Evolutionary conservation across 257 asterid species (phyloP), one percentile per base, ranked within the genome.

Genomic region (Nemophila menziesii): DNA sequence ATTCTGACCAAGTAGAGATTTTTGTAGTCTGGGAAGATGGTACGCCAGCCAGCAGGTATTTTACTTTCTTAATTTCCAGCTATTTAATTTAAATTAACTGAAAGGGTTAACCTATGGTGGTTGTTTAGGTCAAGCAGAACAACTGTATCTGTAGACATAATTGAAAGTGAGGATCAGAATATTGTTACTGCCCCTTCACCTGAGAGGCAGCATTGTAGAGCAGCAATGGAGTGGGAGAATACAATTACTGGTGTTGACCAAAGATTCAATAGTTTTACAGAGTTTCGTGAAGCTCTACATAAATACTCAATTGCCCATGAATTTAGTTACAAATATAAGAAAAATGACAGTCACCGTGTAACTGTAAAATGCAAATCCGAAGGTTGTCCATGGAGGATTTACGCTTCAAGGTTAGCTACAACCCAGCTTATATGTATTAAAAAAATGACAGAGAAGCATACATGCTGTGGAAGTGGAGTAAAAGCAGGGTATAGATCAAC

Each of bases 181-280:
- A 73, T 46, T 45, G 52, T 46, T 10, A 55, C 57, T 33, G 61
- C 67, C 5, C 52, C 51, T 45, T 54, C 29, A 33, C 65, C 43
- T 41, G 80, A 72, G 8, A 74, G 78, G 26, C 75, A 66, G 82
- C 85, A 78, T 38, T 64, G 86, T 54, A 68, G 75, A 71, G 93
- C 92, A 42, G 92, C 86, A 43, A 70, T 75, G 39, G 82, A 82
- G 71, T 82, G 93, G 93, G 80, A 75, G 62, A 72, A 82, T 62
- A 60, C 75, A 55, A 82, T 82, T 44, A 82, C 93, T n/a, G 93
- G 93, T 20, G 93, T 78, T 52, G 90, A 78, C 73, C 93, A 82
- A 64, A 65, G 92, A 61, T 82, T 82, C 61, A 72, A 70, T 59
- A 78, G 86, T 46, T 82, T 78, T 64, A 72, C 79, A 0, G 93